These are phyloP conservation scores for Jatropha podagrica DNA, from an alignment of 441 rosid species.

Conservation along the genomic window DNA sequence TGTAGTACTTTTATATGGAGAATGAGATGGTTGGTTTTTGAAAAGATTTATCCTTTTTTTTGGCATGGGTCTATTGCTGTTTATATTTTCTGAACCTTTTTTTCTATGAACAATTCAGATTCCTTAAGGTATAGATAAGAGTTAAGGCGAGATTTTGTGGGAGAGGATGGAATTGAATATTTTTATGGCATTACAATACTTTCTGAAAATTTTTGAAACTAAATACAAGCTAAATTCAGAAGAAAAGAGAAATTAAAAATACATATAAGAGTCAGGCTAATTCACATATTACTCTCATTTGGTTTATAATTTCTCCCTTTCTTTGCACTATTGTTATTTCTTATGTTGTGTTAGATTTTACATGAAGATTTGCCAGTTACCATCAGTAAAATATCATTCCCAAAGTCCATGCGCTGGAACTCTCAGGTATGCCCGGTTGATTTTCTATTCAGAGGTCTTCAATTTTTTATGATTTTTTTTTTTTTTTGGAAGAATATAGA, in stretches of 20 bases:
- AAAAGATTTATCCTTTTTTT: constrained; percentile 3
- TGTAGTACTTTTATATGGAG: neutral
- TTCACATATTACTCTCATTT: neutral
- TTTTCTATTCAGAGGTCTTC: constrained; percentile 13
- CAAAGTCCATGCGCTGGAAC: constrained; percentile 97
- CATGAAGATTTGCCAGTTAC: constrained; percentile 75
- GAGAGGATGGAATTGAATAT: neutral
- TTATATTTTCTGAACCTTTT: neutral
- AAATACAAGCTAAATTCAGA: neutral
- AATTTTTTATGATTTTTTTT: neutral
- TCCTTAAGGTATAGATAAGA: neutral
- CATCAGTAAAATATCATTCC: constrained; percentile 80
- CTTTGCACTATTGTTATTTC: constrained; percentile 12
- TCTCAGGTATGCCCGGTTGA: constrained; percentile 54
- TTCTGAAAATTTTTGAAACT: neutral
- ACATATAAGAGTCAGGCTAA: neutral
- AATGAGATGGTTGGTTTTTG: neutral
- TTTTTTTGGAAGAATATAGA: neutral
- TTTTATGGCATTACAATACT: neutral
- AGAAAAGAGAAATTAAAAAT: neutral
- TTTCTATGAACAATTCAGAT: neutral
- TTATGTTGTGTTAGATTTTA: constrained; percentile 56
- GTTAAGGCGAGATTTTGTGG: neutral
- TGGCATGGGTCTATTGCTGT: neutral
- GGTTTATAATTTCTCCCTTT: neutral